These are phyloP conservation scores for Calonectria montana DNA, from an alignment of 2,329 filamentous ascomycete genomes.

Conservation along the genomic window DNA sequence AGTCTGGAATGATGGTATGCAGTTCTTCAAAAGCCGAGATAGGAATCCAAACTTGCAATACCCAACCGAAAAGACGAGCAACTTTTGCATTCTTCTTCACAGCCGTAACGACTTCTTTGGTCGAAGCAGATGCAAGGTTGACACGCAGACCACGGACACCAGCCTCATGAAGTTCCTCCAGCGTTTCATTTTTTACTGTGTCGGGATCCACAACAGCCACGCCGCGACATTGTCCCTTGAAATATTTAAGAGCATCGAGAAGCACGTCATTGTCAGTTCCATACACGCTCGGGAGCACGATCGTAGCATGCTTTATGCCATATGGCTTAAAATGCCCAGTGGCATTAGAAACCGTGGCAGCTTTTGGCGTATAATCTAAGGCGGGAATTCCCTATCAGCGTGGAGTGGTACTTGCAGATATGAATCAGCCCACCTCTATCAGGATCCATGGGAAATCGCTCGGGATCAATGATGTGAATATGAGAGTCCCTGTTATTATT, in stretches of 20 bases:
- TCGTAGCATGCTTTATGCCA: neutral
- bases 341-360: neutral
- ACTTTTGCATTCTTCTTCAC: neutral
- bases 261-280: neutral
- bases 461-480: neutral
- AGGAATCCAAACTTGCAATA: neutral
- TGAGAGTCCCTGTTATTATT: neutral
- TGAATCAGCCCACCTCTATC: neutral
- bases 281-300: neutral
- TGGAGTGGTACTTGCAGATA: neutral
- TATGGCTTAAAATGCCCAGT: neutral
- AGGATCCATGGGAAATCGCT: neutral
- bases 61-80: neutral
- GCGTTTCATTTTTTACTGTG: neutral
- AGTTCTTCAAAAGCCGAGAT: neutral
- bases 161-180: neutral
- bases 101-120: neutral
- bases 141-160: neutral
- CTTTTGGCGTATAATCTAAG: neutral
- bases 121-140: neutral
- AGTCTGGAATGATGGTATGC: neutral
- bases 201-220: neutral
- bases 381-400: neutral
- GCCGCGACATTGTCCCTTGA: neutral
- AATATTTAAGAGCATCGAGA: neutral